phyloP scores from a whole-genome alignment of 345 rosid species.

The Kernera saxatilis region DNA sequence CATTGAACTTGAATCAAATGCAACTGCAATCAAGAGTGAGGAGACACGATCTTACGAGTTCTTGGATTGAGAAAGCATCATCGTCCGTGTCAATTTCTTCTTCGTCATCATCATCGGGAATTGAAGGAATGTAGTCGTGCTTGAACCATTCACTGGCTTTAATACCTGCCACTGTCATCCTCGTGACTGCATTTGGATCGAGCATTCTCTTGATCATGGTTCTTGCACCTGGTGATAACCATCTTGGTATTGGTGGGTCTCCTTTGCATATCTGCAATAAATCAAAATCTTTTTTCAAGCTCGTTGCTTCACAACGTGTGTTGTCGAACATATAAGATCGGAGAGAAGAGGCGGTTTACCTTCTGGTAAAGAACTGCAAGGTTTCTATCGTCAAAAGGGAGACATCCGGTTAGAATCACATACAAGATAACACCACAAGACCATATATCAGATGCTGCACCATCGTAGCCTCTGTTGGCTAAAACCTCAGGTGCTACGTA shows the following conservation, averaged over 20 bases:
- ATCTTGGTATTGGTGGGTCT: slow-evolving; percentile 68
- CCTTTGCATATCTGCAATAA: slow-evolving; percentile 74
- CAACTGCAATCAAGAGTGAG: background rate
- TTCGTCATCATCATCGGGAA: slow-evolving; percentile 67
- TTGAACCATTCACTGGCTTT: slow-evolving; percentile 78
- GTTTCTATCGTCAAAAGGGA: slow-evolving; percentile 95
- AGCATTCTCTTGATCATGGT: slow-evolving; percentile 70
- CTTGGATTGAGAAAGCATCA: slow-evolving; percentile 51
- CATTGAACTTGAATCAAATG: background rate
- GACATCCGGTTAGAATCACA: slow-evolving; percentile 76
- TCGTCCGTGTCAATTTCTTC: slow-evolving; percentile 49
- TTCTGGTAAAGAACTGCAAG: slow-evolving; percentile 90
- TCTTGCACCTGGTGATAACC: slow-evolving; percentile 76
- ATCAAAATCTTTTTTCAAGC: background rate
- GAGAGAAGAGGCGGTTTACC: slow-evolving; percentile 37
- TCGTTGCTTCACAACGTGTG: background rate
- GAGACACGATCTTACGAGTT: slow-evolving; percentile 38
- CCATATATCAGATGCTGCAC: slow-evolving; percentile 90
- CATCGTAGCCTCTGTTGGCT: slow-evolving; percentile 80
- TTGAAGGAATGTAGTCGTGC: slow-evolving; percentile 55
- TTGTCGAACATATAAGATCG: background rate
- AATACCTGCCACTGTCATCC: slow-evolving; percentile 59
- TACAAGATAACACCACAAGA: slow-evolving; percentile 90
- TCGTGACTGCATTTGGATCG: slow-evolving; percentile 68
- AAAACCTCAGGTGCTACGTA: slow-evolving; percentile 96